Percentiles rank a stretch among this genome's conserved stretches.
phyloP scores from a whole-genome alignment of 78 protist genomes.

The Dictyostelium capitatum region DNA sequence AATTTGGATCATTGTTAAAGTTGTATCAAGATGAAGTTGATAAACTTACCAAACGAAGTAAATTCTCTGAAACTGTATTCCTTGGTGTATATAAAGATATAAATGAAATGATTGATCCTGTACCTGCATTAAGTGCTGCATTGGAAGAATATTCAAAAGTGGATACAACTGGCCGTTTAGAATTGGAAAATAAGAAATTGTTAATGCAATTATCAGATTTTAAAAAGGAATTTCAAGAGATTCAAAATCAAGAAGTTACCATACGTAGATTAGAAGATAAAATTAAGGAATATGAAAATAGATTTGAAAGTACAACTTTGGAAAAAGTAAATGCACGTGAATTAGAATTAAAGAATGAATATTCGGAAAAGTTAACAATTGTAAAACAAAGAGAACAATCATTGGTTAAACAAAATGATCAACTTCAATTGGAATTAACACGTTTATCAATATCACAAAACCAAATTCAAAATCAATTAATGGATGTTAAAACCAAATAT shows the following conservation, averaged over 20 bases:
- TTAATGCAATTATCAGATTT: constrained; percentile 40
- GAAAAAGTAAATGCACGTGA: constrained; percentile 37
- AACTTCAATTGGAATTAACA: constrained; percentile 49
- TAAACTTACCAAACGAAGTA: constrained; percentile 58
- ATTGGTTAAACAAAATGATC: constrained; percentile 8
- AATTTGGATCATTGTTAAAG: constrained; percentile 63
- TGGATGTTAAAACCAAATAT: constrained; percentile 45
- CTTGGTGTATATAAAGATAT: constrained; percentile 53
- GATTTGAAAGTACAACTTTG: neutral
- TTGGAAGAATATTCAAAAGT: constrained; percentile 63
- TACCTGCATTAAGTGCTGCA: constrained; percentile 71
- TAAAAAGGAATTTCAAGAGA: constrained; percentile 80
- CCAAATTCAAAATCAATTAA: constrained; percentile 30
- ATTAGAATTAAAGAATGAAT: constrained; percentile 44
- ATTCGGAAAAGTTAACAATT: constrained; percentile 9
- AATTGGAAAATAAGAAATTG: constrained; percentile 75
- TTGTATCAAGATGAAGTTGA: constrained; percentile 83
- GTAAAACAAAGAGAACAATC: constrained; percentile 47
- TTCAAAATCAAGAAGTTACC: constrained; percentile 85
- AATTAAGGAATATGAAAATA: constrained; percentile 55
- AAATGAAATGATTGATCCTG: constrained; percentile 55
- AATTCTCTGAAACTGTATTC: constrained; percentile 72
- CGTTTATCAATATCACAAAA: constrained; percentile 15
- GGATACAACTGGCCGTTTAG: constrained; percentile 35
- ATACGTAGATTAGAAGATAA: constrained; percentile 81